These are phyloP conservation scores for Bimuria novae-zelandiae DNA, from an alignment of 2,329 filamentous ascomycete genomes.

Conservation along the genomic window DNA sequence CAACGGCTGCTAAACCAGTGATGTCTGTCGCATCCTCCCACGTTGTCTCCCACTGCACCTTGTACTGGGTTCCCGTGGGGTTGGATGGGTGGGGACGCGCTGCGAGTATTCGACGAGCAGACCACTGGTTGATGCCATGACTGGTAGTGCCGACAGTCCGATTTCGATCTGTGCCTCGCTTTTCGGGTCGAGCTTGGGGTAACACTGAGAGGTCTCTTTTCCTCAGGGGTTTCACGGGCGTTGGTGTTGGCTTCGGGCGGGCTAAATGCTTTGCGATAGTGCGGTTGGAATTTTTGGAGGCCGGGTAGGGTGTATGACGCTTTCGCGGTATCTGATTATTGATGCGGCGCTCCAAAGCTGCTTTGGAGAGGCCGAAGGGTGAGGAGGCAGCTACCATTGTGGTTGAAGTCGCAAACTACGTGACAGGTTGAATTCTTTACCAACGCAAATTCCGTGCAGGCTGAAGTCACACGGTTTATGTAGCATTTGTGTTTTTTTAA, in stretches of 20 bases:
- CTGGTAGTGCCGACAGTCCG: not conserved
- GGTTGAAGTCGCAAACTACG: too few relatives aligned
- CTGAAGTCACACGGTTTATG: not conserved
- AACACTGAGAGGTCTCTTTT: not conserved
- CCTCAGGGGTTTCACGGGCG: not conserved
- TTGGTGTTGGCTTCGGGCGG: not conserved
- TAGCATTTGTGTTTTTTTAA: not conserved
- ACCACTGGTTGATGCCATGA: conserved; percentile 2
- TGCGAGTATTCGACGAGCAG: conserved; percentile 12
- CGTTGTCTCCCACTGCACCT: conserved; percentile 14
- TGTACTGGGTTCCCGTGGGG: conserved; percentile 8
- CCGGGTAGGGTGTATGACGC: not conserved
- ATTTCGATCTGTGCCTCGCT: conserved; percentile 5
- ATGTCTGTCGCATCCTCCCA: conserved; percentile 10
- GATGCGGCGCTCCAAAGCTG: conserved; percentile 4
- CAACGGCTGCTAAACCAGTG: not conserved
- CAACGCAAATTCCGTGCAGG: not conserved
- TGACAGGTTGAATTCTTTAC: not conserved
- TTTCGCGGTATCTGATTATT: conserved; percentile 12
- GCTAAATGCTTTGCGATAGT: not conserved
- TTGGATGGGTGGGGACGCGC: conserved; percentile 2
- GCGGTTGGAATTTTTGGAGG: not conserved
- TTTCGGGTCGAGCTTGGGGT: not conserved
- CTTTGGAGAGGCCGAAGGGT: conserved; percentile 8
- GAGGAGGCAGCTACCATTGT: not conserved